Evolutionary conservation across 2,329 filamentous ascomycete species (phyloP), one percentile per base, ranked within the genome.

Genomic region (Coniella vitis): DNA sequence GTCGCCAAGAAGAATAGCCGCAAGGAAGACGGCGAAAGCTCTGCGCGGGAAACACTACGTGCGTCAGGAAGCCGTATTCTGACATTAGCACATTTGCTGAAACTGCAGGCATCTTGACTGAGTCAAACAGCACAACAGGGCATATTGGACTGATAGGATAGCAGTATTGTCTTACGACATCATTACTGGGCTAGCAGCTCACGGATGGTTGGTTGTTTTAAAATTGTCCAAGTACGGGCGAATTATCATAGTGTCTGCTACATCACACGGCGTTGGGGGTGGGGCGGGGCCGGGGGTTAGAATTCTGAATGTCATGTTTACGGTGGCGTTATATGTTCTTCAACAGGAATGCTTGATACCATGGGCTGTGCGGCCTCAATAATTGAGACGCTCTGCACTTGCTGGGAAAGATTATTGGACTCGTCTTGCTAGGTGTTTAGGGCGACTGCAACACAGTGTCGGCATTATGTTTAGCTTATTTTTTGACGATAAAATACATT

Each of bases 1-100:
- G 71, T 65, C 56, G 66, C 64, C 47, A 71, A 67, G 57, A 68
- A 64, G 43, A 50, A 62, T 57, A 34, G 62, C 55, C 46, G 55
- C 48, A 65, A 60, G 51, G 55, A 34, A 3, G 52, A 52, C 17
- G 46, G 43, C 19, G 52, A 54, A 31, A 31, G 43, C 13, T 43
- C 43, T 10, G 45, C 49, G 13, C n/a, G 39, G n/a, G 52, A 54
- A 12, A 48, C 37, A 14, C 52, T 54, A 10, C 44, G 38, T 7
- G 49, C 52, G 2, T 54, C 52, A 2, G 47, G 42, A 4, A 47
- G 35, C 20, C 47, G 52, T 14, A 41, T 54, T 4, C 16, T 52
- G 38, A 34, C 44, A 34, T 38, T 49, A 34, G 16, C 31, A 19
- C 36, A 45, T 2, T 31, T 53, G 1, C 34, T 53, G 8, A 47